Base-by-base conservation (phyloP, 2,329 filamentous ascomycete species). In the Penicillium vulpinum region DNA sequence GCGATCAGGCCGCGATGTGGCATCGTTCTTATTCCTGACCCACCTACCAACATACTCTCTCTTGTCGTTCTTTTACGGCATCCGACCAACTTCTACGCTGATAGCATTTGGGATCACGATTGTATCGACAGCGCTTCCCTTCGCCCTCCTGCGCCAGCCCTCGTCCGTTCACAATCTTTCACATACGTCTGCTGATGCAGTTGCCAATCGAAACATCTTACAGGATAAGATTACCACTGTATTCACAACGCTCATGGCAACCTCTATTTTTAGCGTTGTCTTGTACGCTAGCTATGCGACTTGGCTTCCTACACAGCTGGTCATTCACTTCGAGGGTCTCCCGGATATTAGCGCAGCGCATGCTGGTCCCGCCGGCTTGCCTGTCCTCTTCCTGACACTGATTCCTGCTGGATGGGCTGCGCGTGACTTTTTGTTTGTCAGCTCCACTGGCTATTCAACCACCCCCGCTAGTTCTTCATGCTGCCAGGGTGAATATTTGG, bases 1-100 rank as follows among this genome's bases (percentile, higher is more conserved):
- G 46, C n/a, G 16, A 36, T 36, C 15, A 80, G 86, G 88, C 75
- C 81, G 85, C 70, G 88, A 91, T 72, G 78, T 89, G 49, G 83
- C 83, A 11, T 81, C 85, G 45, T 77, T 91, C 68, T 84, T 84
- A 57, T 72, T 91, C 59, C 79, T 97, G 40, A 87, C 88, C 54
- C 87, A 91, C 74, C 84, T 88, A 21, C 93, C 92, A 41, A 84
- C 85, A 66, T 85, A 89, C 60, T 90, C 89, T 70, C 85, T 97
- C 41, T 80, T 96, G 28, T 81, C 81, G 29, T 86, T 86, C 51
- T 96, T 95, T 78, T 96, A 95, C 81, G 76, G 80, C 35, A 81
- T 95, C 63, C 82, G 83, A 26, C 78, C 83, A 26, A 73, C 78
- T 51, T 88, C 88, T 0, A 81, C 87, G 21, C 67, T 86, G 29